Conservation (phyloP, 352 stramenopile species). For the Pythium brachiatum region DNA sequence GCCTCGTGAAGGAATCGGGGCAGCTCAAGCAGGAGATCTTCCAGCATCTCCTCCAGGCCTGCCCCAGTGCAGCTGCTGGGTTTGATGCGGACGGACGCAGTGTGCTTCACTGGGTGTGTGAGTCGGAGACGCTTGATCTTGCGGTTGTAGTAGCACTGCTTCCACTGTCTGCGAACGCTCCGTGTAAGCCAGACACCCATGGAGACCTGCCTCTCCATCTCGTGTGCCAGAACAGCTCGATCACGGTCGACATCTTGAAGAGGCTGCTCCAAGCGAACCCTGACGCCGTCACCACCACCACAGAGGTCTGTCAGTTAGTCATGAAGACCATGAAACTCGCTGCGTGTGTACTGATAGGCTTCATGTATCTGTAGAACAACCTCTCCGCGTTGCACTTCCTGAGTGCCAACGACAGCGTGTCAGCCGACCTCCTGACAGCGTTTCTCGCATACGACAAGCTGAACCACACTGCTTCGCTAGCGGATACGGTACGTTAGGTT, state of each 20-base stretch:
- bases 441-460: slow-evolving; percentile 41
- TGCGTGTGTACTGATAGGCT: neutral
- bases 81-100: slow-evolving; percentile 45
- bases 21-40: slow-evolving; percentile 33
- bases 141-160: slow-evolving; percentile 29
- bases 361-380: slow-evolving; percentile 27
- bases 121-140: slow-evolving; percentile 23
- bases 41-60: slow-evolving; percentile 37
- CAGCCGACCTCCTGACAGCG: slow-evolving; percentile 34
- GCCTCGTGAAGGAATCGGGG: slow-evolving; percentile 26
- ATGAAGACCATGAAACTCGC: too few species aligned
- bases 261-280: slow-evolving; percentile 32
- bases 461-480: slow-evolving; percentile 18
- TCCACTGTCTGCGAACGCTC: slow-evolving; percentile 5
- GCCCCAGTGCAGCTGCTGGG: slow-evolving; percentile 28
- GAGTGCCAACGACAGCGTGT: slow-evolving; percentile 47
- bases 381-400: slow-evolving; percentile 50
- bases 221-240: slow-evolving; percentile 40
- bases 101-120: slow-evolving; percentile 59
- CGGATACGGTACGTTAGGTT: slow-evolving; percentile 17
- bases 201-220: slow-evolving; percentile 56
- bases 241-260: slow-evolving; percentile 32
- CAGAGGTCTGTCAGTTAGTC: slow-evolving; percentile 39
- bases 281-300: slow-evolving; percentile 26
- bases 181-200: slow-evolving; percentile 20